Conservation (phyloP, 306 rosid species). For the Begonia fuchsioides region DNA sequence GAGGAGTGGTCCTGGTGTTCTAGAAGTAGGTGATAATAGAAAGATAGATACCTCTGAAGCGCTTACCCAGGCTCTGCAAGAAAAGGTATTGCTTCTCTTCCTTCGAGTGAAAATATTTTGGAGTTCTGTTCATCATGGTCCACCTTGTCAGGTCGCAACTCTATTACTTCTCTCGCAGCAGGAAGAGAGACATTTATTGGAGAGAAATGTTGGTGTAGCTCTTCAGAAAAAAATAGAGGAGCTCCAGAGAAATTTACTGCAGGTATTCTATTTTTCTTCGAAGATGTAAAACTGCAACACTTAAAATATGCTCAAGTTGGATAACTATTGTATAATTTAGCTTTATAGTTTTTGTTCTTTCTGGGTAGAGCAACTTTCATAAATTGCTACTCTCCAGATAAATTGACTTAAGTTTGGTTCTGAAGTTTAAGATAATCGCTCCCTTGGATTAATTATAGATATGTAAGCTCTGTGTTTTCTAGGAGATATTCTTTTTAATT, state of each 20-base stretch:
- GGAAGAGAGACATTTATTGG: slow-evolving; percentile 79
- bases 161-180: slow-evolving; percentile 88
- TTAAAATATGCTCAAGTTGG: neutral
- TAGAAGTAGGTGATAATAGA: slow-evolving; percentile 21
- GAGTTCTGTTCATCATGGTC: slow-evolving; percentile 8
- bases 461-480: no score
- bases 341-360: no score
- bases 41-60: slow-evolving; percentile 38
- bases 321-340: neutral
- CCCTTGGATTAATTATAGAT: no score
- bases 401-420: no score
- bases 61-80: slow-evolving; percentile 77
- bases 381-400: no score
- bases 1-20: slow-evolving; percentile 22
- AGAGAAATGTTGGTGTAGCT: slow-evolving; percentile 65
- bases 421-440: no score
- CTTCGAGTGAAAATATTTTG: slow-evolving; percentile 3
- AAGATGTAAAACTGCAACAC: neutral
- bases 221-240: slow-evolving; percentile 76
- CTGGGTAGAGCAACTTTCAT: no score
- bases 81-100: slow-evolving; percentile 41
- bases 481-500: no score
- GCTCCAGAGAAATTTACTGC: slow-evolving; percentile 76
- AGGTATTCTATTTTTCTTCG: slow-evolving; percentile 39
- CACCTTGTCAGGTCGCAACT: slow-evolving; percentile 44